phyloP scores from a whole-genome alignment of 768 basidiomycete genomes.

The Tylopilus balloui region DNA sequence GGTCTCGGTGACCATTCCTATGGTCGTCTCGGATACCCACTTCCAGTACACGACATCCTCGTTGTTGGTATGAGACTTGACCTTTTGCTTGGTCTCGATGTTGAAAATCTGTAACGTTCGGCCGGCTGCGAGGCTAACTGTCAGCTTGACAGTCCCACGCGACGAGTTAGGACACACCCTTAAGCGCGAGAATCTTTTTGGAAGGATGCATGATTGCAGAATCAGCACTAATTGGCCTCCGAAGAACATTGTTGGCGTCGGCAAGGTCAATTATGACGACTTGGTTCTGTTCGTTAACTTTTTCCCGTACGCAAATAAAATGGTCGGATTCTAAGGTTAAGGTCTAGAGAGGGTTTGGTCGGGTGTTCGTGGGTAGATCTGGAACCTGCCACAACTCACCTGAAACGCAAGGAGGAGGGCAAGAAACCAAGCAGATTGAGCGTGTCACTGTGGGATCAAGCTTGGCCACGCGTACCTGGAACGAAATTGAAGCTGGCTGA shows the following conservation, averaged over 20 bases:
- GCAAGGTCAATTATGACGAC: constrained; percentile 98
- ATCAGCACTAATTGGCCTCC: constrained; percentile 96
- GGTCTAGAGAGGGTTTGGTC: constrained; percentile 46
- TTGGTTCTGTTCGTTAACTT: constrained; percentile 91
- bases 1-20: constrained; percentile 94
- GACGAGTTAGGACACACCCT: constrained; percentile 45
- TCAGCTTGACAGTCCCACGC: constrained; percentile 2
- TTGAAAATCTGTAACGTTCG: constrained; percentile 98
- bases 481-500: constrained; percentile 95
- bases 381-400: constrained; percentile 14
- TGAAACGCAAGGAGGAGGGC: constrained; percentile 3
- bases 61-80: constrained; percentile 90
- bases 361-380: background rate
- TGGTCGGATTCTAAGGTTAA: constrained; percentile 96
- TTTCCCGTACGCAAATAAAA: constrained; percentile 97
- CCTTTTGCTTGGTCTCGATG: constrained; percentile 95
- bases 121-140: constrained; percentile 50
- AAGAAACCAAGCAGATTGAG: constrained; percentile 14
- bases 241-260: constrained; percentile 95
- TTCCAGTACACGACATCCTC: constrained; percentile 99
- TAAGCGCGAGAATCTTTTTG: constrained; percentile 94
- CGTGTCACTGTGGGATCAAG: constrained; percentile 5
- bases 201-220: constrained; percentile 98
- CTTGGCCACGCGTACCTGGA: constrained; percentile 66
- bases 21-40: constrained; percentile 87